Base-by-base conservation (phyloP, 2,329 filamentous ascomycete genomes). In the Claviceps pusilla region DNA sequence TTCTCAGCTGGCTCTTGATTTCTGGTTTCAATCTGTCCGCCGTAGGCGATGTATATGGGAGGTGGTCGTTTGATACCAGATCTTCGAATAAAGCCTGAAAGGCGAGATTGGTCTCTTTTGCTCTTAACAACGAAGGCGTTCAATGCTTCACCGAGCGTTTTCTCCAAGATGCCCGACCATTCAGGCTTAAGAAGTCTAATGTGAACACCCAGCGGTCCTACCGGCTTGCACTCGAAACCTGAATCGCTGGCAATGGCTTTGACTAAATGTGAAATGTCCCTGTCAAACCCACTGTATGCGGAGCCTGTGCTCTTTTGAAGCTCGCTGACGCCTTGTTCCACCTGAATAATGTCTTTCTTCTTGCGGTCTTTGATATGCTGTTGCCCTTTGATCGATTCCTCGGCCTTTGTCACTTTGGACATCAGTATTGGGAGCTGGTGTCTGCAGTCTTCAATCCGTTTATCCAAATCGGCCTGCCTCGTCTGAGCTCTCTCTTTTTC, bases 131-230 rank as follows among this genome's bases (percentile, higher is more conserved):
- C 79, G 63, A 97, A 98, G 1, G 79, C 82, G 57, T 82, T 85
- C 37, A 97, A 71, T 0, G 72, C 74, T 3, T 68, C 69, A n/a
- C 87, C 87, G 48, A 95, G 76, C 1, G 79, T 79, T 58, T 78
- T 85, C 65, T 98, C 93, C 14, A 98, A 68, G 47, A 95, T 82
- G 0, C 80, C 78, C 1, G 84, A 86, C 93, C 93, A 98, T 61
- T 87, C 77, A 1, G 87, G 85, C 59, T 91, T 83, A 41, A 82
- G 71, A 29, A 98, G 72, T 59, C 82, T 83, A 52, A 98, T 76
- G 62, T 93, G 79, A 29, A 82, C 73, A 35, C 90, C 93, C 14
- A 97, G 73, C 0, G 93, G 93, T 0, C 93, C 93, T 39, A 97
- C 74, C 2, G 93, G 93, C 57, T 78, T 83, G 47, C 78, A 72